Conservation (phyloP, 495 filamentous ascomycete genomes). For the Penicillium alfredii region DNA sequence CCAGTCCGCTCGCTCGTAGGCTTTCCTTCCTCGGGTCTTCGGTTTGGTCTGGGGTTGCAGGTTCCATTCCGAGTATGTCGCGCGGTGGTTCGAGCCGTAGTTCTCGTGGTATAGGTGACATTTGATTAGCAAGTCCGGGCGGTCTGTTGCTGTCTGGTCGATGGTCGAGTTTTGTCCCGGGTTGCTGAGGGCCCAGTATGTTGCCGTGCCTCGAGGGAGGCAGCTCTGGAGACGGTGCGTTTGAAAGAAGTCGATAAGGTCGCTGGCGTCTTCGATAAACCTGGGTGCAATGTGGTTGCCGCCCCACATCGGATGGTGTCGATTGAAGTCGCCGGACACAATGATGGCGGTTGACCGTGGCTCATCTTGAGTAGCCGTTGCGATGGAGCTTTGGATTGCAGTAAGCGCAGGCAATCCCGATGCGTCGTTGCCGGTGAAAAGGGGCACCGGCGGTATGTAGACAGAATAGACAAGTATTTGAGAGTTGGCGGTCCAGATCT, state of each 20-base stretch:
- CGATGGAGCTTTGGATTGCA: slow-evolving; percentile 16
- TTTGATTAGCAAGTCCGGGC: slow-evolving; percentile 9
- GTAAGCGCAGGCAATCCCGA: slow-evolving; percentile 7
- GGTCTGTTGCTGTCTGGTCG: slow-evolving; percentile 15
- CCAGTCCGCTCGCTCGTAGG: slow-evolving; percentile 23
- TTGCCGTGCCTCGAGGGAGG: slow-evolving; percentile 12
- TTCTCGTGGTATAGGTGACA: slow-evolving; percentile 19
- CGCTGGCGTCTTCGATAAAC: slow-evolving; percentile 16
- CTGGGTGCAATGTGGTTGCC: slow-evolving; percentile 8
- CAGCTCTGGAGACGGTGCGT: slow-evolving; percentile 8
- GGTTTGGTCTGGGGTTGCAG: slow-evolving; percentile 5
- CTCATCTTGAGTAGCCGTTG: not conserved
- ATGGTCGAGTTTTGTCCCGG: slow-evolving; percentile 16
- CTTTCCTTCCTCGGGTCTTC: slow-evolving; percentile 11
- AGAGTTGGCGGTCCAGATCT: slow-evolving; percentile 20
- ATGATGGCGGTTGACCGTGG: slow-evolving; percentile 11
- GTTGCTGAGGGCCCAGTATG: slow-evolving; percentile 15
- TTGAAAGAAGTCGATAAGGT: slow-evolving; percentile 19
- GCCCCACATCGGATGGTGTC: slow-evolving; percentile 18
- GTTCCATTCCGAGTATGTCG: slow-evolving; percentile 20
- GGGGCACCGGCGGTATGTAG: slow-evolving; percentile 11
- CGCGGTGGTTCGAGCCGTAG: slow-evolving; percentile 16
- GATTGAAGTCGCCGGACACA: slow-evolving; percentile 21
- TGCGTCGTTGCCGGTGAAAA: slow-evolving; percentile 1
- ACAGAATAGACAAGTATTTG: slow-evolving; percentile 21